Conservation (phyloP, 1,284 basidiomycete species). For the Cutaneotrichosporon arboriforme region DNA sequence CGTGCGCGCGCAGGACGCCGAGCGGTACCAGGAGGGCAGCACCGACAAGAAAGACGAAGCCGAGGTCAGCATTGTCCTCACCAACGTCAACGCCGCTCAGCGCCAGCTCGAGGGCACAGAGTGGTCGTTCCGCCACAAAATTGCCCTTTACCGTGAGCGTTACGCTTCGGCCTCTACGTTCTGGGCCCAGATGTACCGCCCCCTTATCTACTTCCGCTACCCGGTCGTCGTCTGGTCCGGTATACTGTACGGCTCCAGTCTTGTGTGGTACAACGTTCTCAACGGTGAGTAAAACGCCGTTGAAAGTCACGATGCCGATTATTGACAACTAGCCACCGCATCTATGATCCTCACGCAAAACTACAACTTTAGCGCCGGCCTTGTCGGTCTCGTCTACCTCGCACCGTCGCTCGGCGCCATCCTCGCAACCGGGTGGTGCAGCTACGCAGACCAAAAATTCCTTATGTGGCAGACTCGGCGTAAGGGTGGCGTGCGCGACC, state of each 20-base stretch:
- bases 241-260: slow-evolving; percentile 16
- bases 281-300: slow-evolving; percentile 6
- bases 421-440: slow-evolving; percentile 11
- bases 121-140: slow-evolving; percentile 1
- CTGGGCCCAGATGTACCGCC: slow-evolving; percentile 16
- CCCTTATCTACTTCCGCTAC: slow-evolving; percentile 14
- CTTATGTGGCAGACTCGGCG: slow-evolving; percentile 15
- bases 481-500: slow-evolving; percentile 28
- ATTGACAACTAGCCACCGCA: slow-evolving; percentile 17
- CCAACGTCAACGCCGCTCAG: background rate
- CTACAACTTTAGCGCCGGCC: slow-evolving; percentile 14
- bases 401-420: slow-evolving; percentile 21
- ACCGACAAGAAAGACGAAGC: background rate
- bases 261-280: slow-evolving; percentile 26
- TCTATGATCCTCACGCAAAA: slow-evolving; percentile 8
- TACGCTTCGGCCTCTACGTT: slow-evolving; percentile 8
- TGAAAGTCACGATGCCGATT: no score
- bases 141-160: slow-evolving; percentile 10
- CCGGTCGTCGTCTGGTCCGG: slow-evolving; percentile 22
- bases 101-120: slow-evolving; percentile 5
- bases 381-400: slow-evolving; percentile 25
- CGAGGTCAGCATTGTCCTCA: background rate
- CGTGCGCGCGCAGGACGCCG: background rate
- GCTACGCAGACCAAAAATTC: slow-evolving; percentile 18
- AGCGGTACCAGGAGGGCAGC: background rate